A percentile compares a stretch with the other conserved stretches of the same genome.
phyloP scores from a whole-genome alignment of 805 yeast species.

The Sugiyamaella boreocaroliniensis region DNA sequence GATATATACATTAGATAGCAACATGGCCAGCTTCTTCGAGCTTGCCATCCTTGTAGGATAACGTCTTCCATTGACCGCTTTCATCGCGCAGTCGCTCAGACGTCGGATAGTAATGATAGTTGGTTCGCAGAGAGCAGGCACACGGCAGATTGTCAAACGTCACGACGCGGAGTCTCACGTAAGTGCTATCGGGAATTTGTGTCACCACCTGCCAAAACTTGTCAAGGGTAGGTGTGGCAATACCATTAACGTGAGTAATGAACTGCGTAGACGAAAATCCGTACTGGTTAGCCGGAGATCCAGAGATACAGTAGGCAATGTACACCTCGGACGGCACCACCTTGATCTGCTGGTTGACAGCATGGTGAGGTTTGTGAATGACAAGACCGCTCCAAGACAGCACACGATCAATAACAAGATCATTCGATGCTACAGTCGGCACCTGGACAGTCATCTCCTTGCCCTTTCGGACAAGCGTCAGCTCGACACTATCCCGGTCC shows the following conservation, averaged over 20 bases:
- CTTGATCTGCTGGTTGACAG: conserved; percentile 77
- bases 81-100: conserved; percentile 40
- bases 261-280: conserved; percentile 73
- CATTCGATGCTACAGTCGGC: conserved; percentile 55
- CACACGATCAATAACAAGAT: conserved; percentile 55
- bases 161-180: conserved; percentile 72
- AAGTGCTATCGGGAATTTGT: conserved; percentile 68
- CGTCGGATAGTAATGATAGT: conserved; percentile 79
- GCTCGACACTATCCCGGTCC: conserved; percentile 39
- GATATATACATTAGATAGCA: conserved; percentile 6
- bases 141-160: conserved; percentile 82
- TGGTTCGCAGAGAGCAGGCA: conserved; percentile 79
- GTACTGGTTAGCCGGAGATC: conserved; percentile 83
- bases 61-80: conserved; percentile 49
- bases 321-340: conserved; percentile 73
- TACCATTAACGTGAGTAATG: conserved; percentile 82
- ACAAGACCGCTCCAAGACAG: conserved; percentile 80
- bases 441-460: conserved; percentile 54
- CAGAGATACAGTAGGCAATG: conserved; percentile 63
- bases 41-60: conserved; percentile 34
- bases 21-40: background rate
- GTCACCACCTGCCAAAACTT: conserved; percentile 62
- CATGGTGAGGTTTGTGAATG: conserved; percentile 85
- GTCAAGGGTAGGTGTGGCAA: conserved; percentile 61
- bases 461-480: conserved; percentile 68